Percentiles rank a stretch among this genome's conserved stretches.
These are phyloP conservation scores for Lecanoromycetidae sp. DNA, from an alignment of 2,329 filamentous ascomycete species.

Conservation along the genomic window DNA sequence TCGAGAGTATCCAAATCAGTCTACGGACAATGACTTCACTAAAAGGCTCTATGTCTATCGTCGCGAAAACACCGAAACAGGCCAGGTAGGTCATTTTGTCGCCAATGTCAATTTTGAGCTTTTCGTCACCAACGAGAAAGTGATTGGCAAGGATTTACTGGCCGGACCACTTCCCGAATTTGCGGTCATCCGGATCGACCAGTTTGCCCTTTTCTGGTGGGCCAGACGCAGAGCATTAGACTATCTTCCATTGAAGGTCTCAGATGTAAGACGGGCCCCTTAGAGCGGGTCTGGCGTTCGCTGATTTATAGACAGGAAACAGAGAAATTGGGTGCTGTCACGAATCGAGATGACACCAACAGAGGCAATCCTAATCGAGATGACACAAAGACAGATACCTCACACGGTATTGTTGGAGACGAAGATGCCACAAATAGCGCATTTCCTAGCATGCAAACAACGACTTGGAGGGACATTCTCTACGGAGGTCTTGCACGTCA, in stretches of 20 bases:
- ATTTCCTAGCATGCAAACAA: too few species aligned
- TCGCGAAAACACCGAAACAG: not conserved
- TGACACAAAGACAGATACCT: too few species aligned
- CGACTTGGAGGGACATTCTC: too few species aligned
- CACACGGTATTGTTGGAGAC: too few species aligned
- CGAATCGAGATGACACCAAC: too few species aligned
- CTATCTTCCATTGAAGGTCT: not conserved
- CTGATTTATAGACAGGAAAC: too few species aligned
- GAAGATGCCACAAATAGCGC: too few species aligned
- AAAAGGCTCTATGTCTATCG: not conserved
- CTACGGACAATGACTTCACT: not conserved
- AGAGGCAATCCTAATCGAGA: too few species aligned
- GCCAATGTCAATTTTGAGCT: not conserved
- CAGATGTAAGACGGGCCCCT: not conserved
- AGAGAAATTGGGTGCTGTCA: too few species aligned
- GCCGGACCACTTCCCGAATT: not conserved
- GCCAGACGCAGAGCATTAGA: not conserved
- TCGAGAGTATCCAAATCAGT: not conserved
- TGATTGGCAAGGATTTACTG: not conserved
- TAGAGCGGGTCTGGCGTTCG: too few species aligned
- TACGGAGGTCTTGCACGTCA: too few species aligned
- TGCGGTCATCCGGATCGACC: not conserved
- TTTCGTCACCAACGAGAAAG: not conserved
- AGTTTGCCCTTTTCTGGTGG: not conserved
- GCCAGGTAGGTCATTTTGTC: not conserved